Percentiles rank a stretch among this genome's conserved stretches.
Conservation (phyloP, 2,329 filamentous ascomycete genomes). For the Cryphonectria naterciae region DNA sequence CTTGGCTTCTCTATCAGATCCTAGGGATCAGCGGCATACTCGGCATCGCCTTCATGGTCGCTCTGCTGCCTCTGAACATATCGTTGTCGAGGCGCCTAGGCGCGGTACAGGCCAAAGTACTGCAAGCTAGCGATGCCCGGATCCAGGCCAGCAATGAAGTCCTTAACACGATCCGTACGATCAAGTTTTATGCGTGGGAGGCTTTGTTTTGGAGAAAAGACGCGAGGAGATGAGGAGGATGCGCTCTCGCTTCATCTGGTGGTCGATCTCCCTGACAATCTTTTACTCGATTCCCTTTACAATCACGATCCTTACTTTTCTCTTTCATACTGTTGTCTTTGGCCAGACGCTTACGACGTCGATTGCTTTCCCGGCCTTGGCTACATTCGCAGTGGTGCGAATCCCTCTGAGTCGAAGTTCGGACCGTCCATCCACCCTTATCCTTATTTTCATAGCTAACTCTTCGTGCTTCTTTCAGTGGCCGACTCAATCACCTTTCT, state of each 20-base stretch:
- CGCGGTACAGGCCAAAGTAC: not conserved
- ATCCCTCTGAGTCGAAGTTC: constrained; percentile 65
- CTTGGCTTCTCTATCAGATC: not conserved
- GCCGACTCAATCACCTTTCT: constrained; percentile 75
- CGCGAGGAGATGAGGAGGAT: constrained; percentile 60
- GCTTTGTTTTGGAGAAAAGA: constrained; percentile 68
- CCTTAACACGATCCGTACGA: not conserved
- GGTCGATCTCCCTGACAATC: constrained; percentile 67
- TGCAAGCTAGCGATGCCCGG: not conserved
- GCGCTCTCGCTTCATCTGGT: constrained; percentile 67
- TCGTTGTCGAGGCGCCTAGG: not conserved
- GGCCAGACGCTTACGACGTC: constrained; percentile 67
- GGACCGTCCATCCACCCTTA: not conserved
- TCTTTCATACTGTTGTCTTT: constrained; percentile 69
- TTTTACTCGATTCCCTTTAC: constrained; percentile 68
- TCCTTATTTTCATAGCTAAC: not conserved
- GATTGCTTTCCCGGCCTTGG: constrained; percentile 70
- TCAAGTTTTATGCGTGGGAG: constrained; percentile 66
- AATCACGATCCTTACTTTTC: constrained; percentile 70
- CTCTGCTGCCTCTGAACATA: not conserved
- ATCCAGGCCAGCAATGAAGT: not conserved
- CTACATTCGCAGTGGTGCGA: constrained; percentile 68
- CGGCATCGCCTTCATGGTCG: not conserved
- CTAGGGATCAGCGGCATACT: not conserved
- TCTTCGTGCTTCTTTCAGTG: constrained; percentile 36